Conservation (phyloP, 176 grass and related monocot genomes). For the Aegilops umbellulata region DNA sequence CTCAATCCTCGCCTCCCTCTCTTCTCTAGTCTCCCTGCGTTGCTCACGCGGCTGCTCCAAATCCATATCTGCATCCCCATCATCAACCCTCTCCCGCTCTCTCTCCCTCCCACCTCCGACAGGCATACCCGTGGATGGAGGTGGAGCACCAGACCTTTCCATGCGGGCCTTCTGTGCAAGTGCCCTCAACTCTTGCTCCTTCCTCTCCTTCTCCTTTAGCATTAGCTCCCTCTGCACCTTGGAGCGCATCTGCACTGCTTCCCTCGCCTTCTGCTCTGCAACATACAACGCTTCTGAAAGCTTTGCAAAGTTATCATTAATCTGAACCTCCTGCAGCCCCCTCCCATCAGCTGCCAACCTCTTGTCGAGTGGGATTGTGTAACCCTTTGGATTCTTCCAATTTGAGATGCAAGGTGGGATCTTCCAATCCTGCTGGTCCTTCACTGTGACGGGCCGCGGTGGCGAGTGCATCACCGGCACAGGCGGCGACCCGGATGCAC, state of each 20-base stretch:
- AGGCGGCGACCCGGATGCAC: constrained; percentile 73
- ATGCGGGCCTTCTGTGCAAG: constrained; percentile 89
- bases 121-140: constrained; percentile 37
- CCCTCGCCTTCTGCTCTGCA: constrained; percentile 95
- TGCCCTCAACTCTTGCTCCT: constrained; percentile 92
- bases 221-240: constrained; percentile 89
- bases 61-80: constrained; percentile 59
- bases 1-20: constrained; percentile 82
- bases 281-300: constrained; percentile 92
- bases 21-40: constrained; percentile 70
- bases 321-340: constrained; percentile 94
- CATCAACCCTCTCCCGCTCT: constrained; percentile 35
- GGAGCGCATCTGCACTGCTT: constrained; percentile 91
- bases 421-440: constrained; percentile 99
- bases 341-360: constrained; percentile 88
- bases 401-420: constrained; percentile 99
- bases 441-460: constrained; percentile 89
- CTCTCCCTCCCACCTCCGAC: constrained; percentile 27
- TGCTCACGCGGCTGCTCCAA: constrained; percentile 54
- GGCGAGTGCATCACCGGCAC: constrained; percentile 94
- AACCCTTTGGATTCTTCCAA: constrained; percentile 99
- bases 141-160: constrained; percentile 84
- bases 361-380: constrained; percentile 95
- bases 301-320: constrained; percentile 98
- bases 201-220: constrained; percentile 94